A percentile compares a stretch with the other conserved stretches of the same genome.
These are phyloP conservation scores for Salix suchowensis DNA, from an alignment of 345 rosid genomes.

Conservation along the genomic window DNA sequence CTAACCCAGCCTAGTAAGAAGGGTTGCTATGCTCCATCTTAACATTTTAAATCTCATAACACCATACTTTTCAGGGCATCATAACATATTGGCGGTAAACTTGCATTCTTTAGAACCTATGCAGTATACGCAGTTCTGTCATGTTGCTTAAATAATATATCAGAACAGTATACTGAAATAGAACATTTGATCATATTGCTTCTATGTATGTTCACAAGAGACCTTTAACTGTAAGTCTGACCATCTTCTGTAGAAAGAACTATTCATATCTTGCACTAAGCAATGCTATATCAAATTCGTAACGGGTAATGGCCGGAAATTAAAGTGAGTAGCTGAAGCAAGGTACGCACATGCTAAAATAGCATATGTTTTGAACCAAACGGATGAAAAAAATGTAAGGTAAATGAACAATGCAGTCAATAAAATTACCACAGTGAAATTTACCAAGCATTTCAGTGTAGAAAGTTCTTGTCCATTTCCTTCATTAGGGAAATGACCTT, in stretches of 20 bases:
- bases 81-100: neutral
- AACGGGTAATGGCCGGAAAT: slow-evolving; percentile 37
- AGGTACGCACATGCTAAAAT: slow-evolving; percentile 50
- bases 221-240: neutral
- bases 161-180: neutral
- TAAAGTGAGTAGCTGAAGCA: slow-evolving; percentile 43
- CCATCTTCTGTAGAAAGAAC: neutral
- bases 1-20: neutral
- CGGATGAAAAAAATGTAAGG: slow-evolving; percentile 51
- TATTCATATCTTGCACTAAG: slow-evolving; percentile 3
- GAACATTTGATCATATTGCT: neutral
- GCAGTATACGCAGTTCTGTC: neutral
- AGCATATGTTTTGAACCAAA: slow-evolving; percentile 54
- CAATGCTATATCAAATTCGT: slow-evolving; percentile 20
- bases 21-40: neutral
- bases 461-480: slow-evolving; percentile 47
- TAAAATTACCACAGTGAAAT: slow-evolving; percentile 40
- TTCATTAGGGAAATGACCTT: slow-evolving; percentile 53
- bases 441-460: slow-evolving; percentile 42
- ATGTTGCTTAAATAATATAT: neutral
- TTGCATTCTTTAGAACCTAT: neutral
- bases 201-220: slow-evolving; percentile 4
- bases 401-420: slow-evolving; percentile 50
- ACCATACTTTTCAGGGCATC: neutral
- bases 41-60: neutral